Base-by-base conservation (phyloP, 1,139 yeast genomes). In the Pneumocystis murina region DNA sequence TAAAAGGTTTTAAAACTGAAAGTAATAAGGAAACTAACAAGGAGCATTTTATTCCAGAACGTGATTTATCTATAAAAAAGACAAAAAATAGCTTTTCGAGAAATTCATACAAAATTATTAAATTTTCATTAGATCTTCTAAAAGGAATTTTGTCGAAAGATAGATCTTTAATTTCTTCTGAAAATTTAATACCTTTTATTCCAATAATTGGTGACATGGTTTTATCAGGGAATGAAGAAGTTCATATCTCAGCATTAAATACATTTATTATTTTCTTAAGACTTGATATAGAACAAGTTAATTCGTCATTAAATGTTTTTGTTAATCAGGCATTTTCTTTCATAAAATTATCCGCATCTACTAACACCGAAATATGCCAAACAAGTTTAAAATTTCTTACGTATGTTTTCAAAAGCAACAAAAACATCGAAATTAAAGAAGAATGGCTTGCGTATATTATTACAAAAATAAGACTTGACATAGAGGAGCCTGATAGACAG, bases 401-500 rank as follows among this genome's bases (percentile, higher is more conserved):
- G 1, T 79, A 87, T 2, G 79, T 89, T 39, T 78, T 92, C 61
- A 82, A 91, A 69, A 85, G 86, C 68, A 85, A 83, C 70, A 80
- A 82, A 3, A 85, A 84, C 60, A 77, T 89, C 62, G 77, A 80
- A 61, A 74, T 91, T 69, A 87, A 86, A 70, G 87, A 86, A 61
- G 76, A 83, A 1, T 89, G 96, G 0, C 73, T 91, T 59, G 85
- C 89, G 64, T 89, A 87, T 71, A 77, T 92, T 39, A 75, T 94
- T 68, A 81, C 83, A n/a, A 80, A 89, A 67, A 78, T 92, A 64
- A 84, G 82, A 71, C 95, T 97, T 1, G 98, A 92, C 74, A 76
- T 94, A 65, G 94, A 88, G 71, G 97, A 92, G 70, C 96, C 96
- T 2, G 85, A 83, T 69, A 82, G 86, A 66, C 97, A 92, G 74